Percentiles rank a stretch among this genome's conserved stretches.
These are phyloP conservation scores for Acanthamoeba castellanii DNA, from an alignment of 208 protist species.

Conservation along the genomic window DNA sequence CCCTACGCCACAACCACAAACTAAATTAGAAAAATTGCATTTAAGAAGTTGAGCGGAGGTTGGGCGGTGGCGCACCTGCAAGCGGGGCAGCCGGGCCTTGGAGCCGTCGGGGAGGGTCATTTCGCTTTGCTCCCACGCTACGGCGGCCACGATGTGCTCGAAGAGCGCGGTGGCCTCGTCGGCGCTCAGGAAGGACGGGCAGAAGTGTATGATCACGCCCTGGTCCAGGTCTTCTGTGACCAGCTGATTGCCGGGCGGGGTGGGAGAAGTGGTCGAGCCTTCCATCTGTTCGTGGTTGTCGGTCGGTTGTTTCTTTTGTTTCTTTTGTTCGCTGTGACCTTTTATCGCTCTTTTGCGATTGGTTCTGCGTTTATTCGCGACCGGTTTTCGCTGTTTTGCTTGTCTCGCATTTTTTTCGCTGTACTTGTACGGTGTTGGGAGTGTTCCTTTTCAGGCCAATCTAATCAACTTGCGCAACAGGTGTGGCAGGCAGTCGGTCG, in stretches of 20 bases:
- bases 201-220: conserved; percentile 30
- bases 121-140: conserved; percentile 20
- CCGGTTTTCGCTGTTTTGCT: background rate
- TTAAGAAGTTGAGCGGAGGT: background rate
- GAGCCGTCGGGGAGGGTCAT: background rate
- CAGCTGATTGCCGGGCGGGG: background rate
- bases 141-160: background rate
- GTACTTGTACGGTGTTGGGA: background rate
- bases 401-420: background rate
- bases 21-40: background rate
- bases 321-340: background rate
- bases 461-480: background rate
- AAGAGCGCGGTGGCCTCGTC: conserved; percentile 26
- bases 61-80: background rate
- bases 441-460: too few species aligned
- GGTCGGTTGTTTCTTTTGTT: background rate
- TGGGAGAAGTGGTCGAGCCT: background rate
- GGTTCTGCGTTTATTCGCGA: background rate
- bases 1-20: background rate
- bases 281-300: background rate
- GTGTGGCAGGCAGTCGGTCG: conserved; percentile 24
- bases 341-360: background rate
- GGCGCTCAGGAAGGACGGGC: background rate
- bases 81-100: background rate
- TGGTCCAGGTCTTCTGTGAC: conserved; percentile 5